Evolutionary conservation across 306 rosid genomes (phyloP), one percentile per base, ranked within the genome.

Genomic region (Dryas drummondii): DNA sequence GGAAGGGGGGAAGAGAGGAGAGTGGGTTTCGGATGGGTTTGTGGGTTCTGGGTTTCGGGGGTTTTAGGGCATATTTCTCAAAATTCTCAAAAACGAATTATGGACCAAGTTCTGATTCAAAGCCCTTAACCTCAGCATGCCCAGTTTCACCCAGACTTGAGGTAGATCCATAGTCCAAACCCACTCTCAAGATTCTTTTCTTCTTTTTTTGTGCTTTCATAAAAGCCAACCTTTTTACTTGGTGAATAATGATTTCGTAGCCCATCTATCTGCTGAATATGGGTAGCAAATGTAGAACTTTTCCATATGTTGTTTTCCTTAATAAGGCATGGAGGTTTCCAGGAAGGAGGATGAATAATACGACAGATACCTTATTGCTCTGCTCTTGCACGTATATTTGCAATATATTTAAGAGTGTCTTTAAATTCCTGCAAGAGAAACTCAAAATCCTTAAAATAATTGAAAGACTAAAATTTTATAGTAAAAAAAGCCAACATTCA

Each of bases 321-420:
- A 64, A 75, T 79, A 74, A 66, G 72, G 73, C 85, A 86, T 45
- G 81, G 87, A 54, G 86, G 92, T 55, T 81, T 67, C 97, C 99
- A 92, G 55, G 86, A 74, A 76, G 83, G 32, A 72, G 97, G 97
- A 73, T 97, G 97, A 82, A 88, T 78, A 76, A 94, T 94, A 74
- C 96, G 93, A 62, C 97, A 94, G 19, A 92, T 90, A 73, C 99
- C 99, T 75, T 82, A 84, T 46, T 86, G 79, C 82, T 83, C 92
- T 27, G 87, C 97, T 49, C 59, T 75, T 75, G 91, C 80, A 72
- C 80, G 82, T 79, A 94, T 86, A 49, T 82, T 92, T 77, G 87
- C 89, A 66, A 94, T 83, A 82, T 90, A 94, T 66, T 86, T 72
- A 67, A 84, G 82, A 0, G 83, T 81, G 79, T 94, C 96, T 72